These are phyloP conservation scores for Kwoniella shandongensis DNA, from an alignment of 768 basidiomycete genomes.

Conservation along the genomic window DNA sequence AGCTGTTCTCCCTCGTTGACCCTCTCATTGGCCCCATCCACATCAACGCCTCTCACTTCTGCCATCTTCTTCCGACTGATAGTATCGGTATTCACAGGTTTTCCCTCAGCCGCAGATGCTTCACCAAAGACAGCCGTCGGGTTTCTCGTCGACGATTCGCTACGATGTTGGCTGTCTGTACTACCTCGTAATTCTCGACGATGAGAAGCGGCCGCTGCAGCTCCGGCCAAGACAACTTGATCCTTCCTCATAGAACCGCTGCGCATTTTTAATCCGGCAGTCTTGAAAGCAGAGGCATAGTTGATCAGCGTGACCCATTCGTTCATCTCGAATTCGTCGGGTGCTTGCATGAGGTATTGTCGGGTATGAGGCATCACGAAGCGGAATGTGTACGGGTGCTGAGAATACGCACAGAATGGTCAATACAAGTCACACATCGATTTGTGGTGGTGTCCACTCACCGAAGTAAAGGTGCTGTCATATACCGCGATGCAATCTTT, in stretches of 20 bases:
- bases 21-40: constrained; percentile 29
- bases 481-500: constrained; percentile 75
- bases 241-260: constrained; percentile 66
- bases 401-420: neutral
- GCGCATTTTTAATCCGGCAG: constrained; percentile 77
- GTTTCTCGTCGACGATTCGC: neutral
- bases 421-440: too few species aligned
- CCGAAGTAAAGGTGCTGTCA: constrained; percentile 76
- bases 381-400: constrained; percentile 74
- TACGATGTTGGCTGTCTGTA: neutral
- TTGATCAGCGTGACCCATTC: constrained; percentile 91
- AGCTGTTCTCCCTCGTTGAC: constrained; percentile 44
- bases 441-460: constrained; percentile 56
- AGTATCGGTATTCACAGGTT: neutral
- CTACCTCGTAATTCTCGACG: constrained; percentile 56
- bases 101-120: neutral
- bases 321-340: constrained; percentile 70
- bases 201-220: constrained; percentile 82
- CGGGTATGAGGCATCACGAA: constrained; percentile 74
- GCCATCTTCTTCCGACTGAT: constrained; percentile 14
- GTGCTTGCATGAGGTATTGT: constrained; percentile 75
- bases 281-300: constrained; percentile 89
- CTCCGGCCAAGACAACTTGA: constrained; percentile 74
- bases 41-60: constrained; percentile 17
- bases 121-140: constrained; percentile 25